Evolutionary conservation across 2,329 filamentous ascomycete species (phyloP).

Genomic region (Dendrostoma leiphaemia): DNA sequence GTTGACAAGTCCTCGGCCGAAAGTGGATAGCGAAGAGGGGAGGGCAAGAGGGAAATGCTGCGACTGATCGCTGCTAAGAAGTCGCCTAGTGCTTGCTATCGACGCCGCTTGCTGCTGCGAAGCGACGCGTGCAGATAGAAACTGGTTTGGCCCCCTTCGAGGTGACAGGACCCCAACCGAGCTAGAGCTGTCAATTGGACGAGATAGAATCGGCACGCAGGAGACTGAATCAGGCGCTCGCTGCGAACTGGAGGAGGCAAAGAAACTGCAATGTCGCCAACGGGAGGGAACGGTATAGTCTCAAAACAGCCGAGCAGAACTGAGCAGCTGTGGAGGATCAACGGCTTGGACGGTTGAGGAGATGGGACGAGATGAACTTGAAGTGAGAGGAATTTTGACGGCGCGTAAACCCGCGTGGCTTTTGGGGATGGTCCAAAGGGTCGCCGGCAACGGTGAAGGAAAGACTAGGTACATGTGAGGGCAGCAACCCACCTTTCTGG

Average conservation of each 20-base stretch:
- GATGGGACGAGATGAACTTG: not conserved
- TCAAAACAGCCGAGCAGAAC: too few relatives aligned
- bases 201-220: not conserved
- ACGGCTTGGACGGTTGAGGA: not conserved
- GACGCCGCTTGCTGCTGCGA: not conserved
- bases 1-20: too few relatives aligned
- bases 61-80: too few relatives aligned
- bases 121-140: not conserved
- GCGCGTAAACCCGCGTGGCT: conserved; percentile 3
- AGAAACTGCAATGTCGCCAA: not conserved
- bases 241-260: not conserved
- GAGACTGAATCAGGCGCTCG: not conserved
- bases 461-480: too few relatives aligned
- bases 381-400: conserved; percentile 1
- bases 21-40: too few relatives aligned
- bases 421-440: not conserved
- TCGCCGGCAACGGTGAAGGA: conserved; percentile 6
- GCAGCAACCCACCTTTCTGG: not conserved
- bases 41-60: not conserved
- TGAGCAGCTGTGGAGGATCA: too few relatives aligned
- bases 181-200: not conserved
- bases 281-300: not conserved
- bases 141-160: too few relatives aligned
- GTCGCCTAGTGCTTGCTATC: too few relatives aligned
- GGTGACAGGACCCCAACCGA: too few relatives aligned